Conservation (phyloP, 345 rosid genomes). For the Acer campestre region DNA sequence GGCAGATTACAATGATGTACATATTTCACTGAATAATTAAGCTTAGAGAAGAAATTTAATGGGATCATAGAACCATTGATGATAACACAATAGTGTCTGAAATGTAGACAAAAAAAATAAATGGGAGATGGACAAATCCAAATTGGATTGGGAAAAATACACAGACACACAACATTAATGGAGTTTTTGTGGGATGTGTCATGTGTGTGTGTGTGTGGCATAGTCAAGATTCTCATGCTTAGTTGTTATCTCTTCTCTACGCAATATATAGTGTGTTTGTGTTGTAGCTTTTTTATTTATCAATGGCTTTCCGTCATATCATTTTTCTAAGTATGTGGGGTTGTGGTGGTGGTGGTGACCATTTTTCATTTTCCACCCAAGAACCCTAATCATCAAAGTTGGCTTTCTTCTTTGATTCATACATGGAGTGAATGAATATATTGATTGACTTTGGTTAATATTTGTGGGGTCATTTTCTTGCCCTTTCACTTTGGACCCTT, state of each 20-base stretch:
- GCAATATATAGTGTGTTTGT: neutral
- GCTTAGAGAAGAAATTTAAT: neutral
- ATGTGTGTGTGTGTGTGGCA: neutral
- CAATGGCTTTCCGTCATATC: conserved; percentile 27
- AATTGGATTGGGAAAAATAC: conserved; percentile 23
- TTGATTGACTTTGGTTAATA: conserved; percentile 13
- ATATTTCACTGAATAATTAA: too few species aligned
- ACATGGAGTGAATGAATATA: neutral
- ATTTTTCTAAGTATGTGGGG: neutral
- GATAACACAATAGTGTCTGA: neutral
- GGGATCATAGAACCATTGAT: too few species aligned
- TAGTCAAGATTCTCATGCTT: conserved; percentile 45
- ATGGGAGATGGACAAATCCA: conserved; percentile 19
- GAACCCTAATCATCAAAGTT: neutral
- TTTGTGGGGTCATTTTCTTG: conserved; percentile 28
- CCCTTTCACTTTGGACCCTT: conserved; percentile 17
- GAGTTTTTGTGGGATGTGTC: neutral
- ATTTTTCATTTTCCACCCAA: conserved; percentile 4
- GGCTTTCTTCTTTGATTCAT: neutral
- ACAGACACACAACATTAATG: neutral
- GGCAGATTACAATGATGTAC: neutral
- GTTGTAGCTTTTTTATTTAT: neutral
- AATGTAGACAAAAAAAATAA: too few species aligned
- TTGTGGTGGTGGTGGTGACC: conserved; percentile 30
- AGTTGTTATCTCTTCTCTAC: conserved; percentile 18